phyloP scores from a whole-genome alignment of 129 eudicot species.

The Flaveria linearis region DNA sequence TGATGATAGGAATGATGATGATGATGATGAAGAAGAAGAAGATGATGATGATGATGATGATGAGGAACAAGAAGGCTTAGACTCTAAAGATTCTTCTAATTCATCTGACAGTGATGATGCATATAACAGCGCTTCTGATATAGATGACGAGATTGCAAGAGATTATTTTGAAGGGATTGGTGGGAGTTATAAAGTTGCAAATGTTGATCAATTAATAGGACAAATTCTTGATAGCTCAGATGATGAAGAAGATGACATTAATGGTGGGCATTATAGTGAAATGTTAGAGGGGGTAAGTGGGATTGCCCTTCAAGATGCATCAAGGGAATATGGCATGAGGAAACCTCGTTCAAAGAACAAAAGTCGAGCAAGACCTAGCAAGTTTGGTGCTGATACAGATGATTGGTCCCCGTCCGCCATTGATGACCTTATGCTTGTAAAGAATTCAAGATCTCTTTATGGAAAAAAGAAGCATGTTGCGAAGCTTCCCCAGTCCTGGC shows the following conservation, averaged over 20 bases:
- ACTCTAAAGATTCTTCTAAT: constrained; percentile 52
- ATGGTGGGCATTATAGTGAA: constrained; percentile 42
- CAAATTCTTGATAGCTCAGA: constrained; percentile 46
- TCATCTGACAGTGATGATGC: constrained; percentile 75
- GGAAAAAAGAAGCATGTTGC: constrained; percentile 69
- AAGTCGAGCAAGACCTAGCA: constrained; percentile 30
- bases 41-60: constrained; percentile 15
- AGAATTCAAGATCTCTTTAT: constrained; percentile 69
- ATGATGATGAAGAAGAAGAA: constrained; percentile 43
- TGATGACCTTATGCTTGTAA: constrained; percentile 66
- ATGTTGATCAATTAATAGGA: constrained; percentile 60
- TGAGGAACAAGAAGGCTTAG: constrained; percentile 48
- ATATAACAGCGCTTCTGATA: constrained; percentile 59
- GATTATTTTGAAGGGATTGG: constrained; percentile 96
- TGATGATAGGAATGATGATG: constrained; percentile 29
- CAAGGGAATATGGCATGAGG: constrained; percentile 73
- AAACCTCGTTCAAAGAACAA: constrained; percentile 54
- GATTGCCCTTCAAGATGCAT: constrained; percentile 84
- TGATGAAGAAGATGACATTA: constrained; percentile 40
- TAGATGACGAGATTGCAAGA: constrained; percentile 76
- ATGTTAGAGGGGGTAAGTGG: constrained; percentile 67
- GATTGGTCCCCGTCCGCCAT: constrained; percentile 45
- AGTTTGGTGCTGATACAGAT: constrained; percentile 29
- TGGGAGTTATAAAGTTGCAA: constrained; percentile 50
- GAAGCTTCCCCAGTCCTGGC: constrained; percentile 76